Base-by-base conservation (phyloP, 306 rosid species). In the Clitoria ternatea region DNA sequence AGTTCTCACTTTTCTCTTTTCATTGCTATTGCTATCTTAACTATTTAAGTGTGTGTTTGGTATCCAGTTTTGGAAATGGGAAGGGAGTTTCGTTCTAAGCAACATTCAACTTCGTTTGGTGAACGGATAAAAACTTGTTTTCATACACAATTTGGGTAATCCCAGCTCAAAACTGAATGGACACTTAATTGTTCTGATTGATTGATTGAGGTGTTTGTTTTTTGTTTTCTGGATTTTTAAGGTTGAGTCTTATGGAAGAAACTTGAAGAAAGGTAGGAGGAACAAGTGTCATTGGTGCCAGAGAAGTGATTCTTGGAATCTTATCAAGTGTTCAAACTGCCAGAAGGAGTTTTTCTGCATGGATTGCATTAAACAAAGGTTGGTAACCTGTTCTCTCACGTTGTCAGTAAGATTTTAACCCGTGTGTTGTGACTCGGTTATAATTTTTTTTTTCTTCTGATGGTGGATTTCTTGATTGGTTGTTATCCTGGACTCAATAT, bases 311-410 rank as follows among this genome's bases (percentile, higher is more conserved):
- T 85, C 90, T 3, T 49, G 76, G 84, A 86, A 69, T 79, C 90
- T 89, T 22, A 81, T 80, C 1, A 83, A 81, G 82, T 95, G 99
- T 85, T 83, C 87, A 8, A 86, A 84, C 77, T 95, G 99, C 80
- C 90, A 83, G 66, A 89, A 84, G 62, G 86, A 82, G 24, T 83
- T 89, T 66, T 95, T 95, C 81, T 95, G 99, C 81, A 65, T 82
- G 87, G 88, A 82, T 62, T 95, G 99, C 85, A 82, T 95, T 78
- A 87, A 84, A 89, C 92, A 88, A 72, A 71, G 97, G 99, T 95
- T 48, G 1, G 42, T n/a, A n/a, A n/a, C n/a, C n/a, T n/a, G n/a
- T n/a, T n/a, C n/a, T n/a, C n/a, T n/a, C n/a, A n/a, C n/a, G n/a
- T n/a, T n/a, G n/a, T n/a, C n/a, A n/a, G n/a, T n/a, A n/a, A n/a